phyloP scores from a whole-genome alignment of 2,329 filamentous ascomycete genomes.

The Pseudocercospora macadamiae region DNA sequence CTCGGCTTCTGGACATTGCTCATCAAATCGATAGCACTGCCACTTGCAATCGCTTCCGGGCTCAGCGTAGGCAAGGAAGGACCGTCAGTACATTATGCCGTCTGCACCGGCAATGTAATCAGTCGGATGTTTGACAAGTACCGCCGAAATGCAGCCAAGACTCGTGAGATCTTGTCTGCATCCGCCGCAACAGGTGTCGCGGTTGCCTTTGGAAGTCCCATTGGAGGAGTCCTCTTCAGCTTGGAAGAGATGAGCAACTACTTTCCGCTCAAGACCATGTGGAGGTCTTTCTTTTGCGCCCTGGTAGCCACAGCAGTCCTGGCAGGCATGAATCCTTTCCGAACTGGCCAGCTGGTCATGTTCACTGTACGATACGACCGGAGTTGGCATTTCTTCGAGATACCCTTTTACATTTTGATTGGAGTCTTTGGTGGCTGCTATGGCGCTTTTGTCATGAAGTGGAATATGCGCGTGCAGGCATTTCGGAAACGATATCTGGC shows the following conservation, averaged over 20 bases:
- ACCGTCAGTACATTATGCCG: conserved; percentile 97
- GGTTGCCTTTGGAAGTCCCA: conserved; percentile 95
- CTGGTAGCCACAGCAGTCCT: conserved; percentile 91
- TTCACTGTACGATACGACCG: conserved; percentile 96
- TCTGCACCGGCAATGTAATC: conserved; percentile 96
- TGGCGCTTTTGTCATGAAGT: conserved; percentile 95
- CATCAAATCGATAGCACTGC: conserved; percentile 91
- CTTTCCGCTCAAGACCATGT: conserved; percentile 95
- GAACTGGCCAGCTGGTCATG: conserved; percentile 97
- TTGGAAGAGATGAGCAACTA: conserved; percentile 97
- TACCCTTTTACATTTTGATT: conserved; percentile 87
- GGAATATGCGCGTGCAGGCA: conserved; percentile 87
- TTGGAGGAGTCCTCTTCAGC: conserved; percentile 94
- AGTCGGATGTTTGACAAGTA: conserved; percentile 93
- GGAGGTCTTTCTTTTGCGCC: conserved; percentile 97
- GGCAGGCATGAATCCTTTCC: conserved; percentile 94
- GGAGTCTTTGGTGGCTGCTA: conserved; percentile 94
- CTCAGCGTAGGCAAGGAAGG: conserved; percentile 96
- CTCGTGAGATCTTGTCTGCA: conserved; percentile 89
- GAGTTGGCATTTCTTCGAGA: conserved; percentile 96
- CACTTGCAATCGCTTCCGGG: conserved; percentile 89
- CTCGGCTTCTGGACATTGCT: conserved; percentile 86
- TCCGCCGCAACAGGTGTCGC: conserved; percentile 93
- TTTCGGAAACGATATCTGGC: conserved; percentile 92
- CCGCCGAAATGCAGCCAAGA: conserved; percentile 87